Evolutionary conservation across 257 asterid species (phyloP), one percentile per base, ranked within the genome.

Genomic region (Ilex aquifolium): DNA sequence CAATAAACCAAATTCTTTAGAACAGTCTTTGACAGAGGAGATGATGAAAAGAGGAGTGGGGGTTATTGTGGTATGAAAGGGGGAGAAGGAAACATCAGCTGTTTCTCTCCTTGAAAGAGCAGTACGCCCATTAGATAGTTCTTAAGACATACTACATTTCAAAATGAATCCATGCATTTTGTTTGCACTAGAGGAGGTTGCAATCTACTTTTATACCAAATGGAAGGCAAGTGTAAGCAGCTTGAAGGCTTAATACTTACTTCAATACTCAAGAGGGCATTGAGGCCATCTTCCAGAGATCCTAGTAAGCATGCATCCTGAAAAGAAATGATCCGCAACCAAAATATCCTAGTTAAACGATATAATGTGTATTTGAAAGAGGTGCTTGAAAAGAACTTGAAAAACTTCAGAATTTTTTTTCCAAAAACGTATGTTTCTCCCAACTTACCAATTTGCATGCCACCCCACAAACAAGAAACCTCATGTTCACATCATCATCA

Each of bases 401-500:
- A 64, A 51, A 21, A 21, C 1, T 21, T 21, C 1, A 21, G 27
- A 21, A 21, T 21, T 21, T 21, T 21, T 21, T 21, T 21, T 21
- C 27, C 27, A 21, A 21, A 21, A 53, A 36, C 42, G 2, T 39
- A 53, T 42, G 49, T 53, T 13, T 61, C 42, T 59, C 56, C 60
- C 62, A 75, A 46, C 52, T 74, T 93, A 93, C 99, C 97, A 84
- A 79, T 51, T 82, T 73, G 60, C 59, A 69, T 49, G 95, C 75
- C 50, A 57, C 70, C 69, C 99, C 99, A 70, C 99, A 93, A 42
- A 89, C 69, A 65, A 93, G 96, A 79, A 93, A 85, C 82, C 95
- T 79, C 82, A 77, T 69, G 75, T 73, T 83, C 48, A 87, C 75
- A 58, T 85, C 96, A 58, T 89, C 97, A 53, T 93, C 99, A 55